phyloP scores from a whole-genome alignment of 495 filamentous ascomycete genomes.

The Bombardia bombarda region DNA sequence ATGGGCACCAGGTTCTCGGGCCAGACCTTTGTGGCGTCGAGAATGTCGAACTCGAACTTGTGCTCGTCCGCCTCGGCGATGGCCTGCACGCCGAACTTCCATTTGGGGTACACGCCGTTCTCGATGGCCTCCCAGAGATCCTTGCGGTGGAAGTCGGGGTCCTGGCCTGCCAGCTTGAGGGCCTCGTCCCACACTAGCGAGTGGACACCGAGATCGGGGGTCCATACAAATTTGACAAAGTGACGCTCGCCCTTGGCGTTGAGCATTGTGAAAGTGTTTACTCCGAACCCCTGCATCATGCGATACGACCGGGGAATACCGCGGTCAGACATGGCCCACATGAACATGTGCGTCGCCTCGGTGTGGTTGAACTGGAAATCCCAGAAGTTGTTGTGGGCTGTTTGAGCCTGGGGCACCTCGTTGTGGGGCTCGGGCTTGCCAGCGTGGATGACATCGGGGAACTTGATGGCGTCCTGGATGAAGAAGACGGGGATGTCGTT shows the following conservation, averaged over 20 bases:
- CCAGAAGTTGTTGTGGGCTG: constrained; percentile 60
- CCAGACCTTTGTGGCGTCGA: constrained; percentile 91
- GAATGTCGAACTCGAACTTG: constrained; percentile 83
- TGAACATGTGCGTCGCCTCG: constrained; percentile 78
- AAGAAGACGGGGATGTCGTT: constrained; percentile 64
- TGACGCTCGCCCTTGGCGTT: constrained; percentile 63
- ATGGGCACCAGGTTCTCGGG: constrained; percentile 77
- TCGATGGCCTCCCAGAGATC: constrained; percentile 79
- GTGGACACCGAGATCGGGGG: constrained; percentile 71
- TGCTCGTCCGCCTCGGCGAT: constrained; percentile 64
- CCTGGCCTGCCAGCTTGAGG: constrained; percentile 69
- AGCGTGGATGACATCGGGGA: constrained; percentile 69
- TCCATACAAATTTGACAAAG: constrained; percentile 81
- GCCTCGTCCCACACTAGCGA: constrained; percentile 87
- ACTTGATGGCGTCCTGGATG: constrained; percentile 67
- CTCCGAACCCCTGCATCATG: constrained; percentile 91
- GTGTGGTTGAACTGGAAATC: constrained; percentile 55
- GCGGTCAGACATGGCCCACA: constrained; percentile 75
- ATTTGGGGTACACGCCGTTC: constrained; percentile 62
- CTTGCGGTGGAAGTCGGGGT: constrained; percentile 84
- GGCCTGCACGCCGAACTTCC: constrained; percentile 76
- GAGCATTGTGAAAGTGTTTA: constrained; percentile 71
- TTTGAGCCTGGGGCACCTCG: constrained; percentile 51
- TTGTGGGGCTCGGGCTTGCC: constrained; percentile 80
- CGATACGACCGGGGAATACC: constrained; percentile 72